Evolutionary conservation across 257 asterid genomes (phyloP), one percentile per base, ranked within the genome.

Genomic region (Nicotiana paniculata): DNA sequence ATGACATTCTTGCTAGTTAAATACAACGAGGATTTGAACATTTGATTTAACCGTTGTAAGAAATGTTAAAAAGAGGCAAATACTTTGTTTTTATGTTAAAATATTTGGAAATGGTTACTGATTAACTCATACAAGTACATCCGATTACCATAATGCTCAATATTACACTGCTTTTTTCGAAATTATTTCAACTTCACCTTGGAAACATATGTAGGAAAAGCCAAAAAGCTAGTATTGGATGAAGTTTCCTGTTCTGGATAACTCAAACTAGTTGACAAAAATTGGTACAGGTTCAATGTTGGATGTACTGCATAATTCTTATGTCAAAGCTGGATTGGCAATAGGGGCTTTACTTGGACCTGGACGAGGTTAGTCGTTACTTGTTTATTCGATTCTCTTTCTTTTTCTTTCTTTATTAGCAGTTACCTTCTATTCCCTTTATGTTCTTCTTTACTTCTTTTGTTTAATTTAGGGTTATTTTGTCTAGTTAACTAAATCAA

Each of bases 311-410:
- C 99, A 96, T 83, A 93, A 93, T 88, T 88, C 97, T 24, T 94
- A 91, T 84, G 93, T 96, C 90, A 96, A 93, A 87, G 97, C 94
- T 79, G 97, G 95, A 81, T 86, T 96, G 86, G 97, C 99, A 32
- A 81, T 94, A 89, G 98, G 94, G 84, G 90, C 99, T 77, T 88
- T 96, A 65, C 81, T 96, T 89, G 98, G 99, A 77, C 99, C 99
- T 72, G 99, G 98, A 85, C 90, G 98, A 93, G 99, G 99, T 94
- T 90, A 83, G 96, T 82, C 30, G 5, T 15, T 57, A 55, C 30
- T 72, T 39, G 21, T 83, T 70, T 54, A 48, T 61, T 28, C 65
- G 43, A 15, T 77, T 57, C 18, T 48, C 72, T 9, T 66, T 53
- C 18, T 53, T 28, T 57, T 62, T 82, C 82, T 37, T 57, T 33